Evolutionary conservation across 257 asterid species (phyloP).

Genomic region (Ehretia macrophylla): DNA sequence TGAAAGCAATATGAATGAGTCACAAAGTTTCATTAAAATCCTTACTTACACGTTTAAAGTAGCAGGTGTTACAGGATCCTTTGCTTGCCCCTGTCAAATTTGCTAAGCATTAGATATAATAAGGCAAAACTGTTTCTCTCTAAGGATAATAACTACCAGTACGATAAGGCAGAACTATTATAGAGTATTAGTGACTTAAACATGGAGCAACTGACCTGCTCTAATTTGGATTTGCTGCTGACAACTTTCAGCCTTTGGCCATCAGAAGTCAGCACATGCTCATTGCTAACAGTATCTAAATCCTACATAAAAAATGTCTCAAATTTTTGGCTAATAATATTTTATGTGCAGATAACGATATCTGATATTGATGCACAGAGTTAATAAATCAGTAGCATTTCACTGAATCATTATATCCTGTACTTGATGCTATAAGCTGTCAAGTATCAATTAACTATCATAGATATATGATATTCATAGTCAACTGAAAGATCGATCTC

Average conservation of each 20-base stretch:
- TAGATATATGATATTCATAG: no score
- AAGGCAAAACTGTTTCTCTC: background rate
- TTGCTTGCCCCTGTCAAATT: conserved; percentile 9
- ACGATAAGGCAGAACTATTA: background rate
- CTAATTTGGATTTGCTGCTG: conserved; percentile 8
- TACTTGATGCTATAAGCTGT: no score
- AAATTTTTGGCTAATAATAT: background rate
- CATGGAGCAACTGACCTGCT: conserved; percentile 5
- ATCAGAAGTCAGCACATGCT: conserved; percentile 2
- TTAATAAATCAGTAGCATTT: no score
- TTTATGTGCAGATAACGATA: background rate
- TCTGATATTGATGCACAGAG: background rate
- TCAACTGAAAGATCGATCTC: no score
- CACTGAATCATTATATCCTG: no score
- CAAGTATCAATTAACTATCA: no score
- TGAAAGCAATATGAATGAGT: background rate
- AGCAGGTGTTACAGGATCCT: background rate
- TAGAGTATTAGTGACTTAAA: background rate
- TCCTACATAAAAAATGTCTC: conserved; percentile 5
- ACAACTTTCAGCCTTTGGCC: conserved; percentile 5
- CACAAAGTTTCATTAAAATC: background rate
- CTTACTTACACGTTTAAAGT: conserved; percentile 7
- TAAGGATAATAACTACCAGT: background rate
- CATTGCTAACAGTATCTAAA: conserved; percentile 2
- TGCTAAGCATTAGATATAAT: background rate